phyloP scores from a whole-genome alignment of 1,139 yeast genomes.

The Yamadazyma atlantica region DNA sequence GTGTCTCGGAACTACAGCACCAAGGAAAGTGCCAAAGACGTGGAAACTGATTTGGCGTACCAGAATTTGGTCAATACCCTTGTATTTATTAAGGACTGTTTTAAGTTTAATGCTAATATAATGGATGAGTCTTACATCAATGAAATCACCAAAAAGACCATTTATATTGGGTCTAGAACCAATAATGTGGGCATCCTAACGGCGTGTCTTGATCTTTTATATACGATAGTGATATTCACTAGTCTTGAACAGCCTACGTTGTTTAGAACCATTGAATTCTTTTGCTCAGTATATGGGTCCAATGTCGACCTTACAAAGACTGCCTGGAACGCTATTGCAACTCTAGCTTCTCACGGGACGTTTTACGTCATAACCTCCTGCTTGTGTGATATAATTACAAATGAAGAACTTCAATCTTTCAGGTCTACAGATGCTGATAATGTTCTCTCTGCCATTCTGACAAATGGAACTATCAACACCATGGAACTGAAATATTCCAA shows the following conservation, averaged over 20 bases:
- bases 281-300: slow-evolving; percentile 42
- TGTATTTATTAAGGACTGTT: slow-evolving; percentile 40
- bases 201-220: slow-evolving; percentile 46
- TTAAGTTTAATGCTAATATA: slow-evolving; percentile 48
- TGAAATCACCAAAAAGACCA: slow-evolving; percentile 31
- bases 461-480: slow-evolving; percentile 12
- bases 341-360: slow-evolving; percentile 22
- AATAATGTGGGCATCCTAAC: slow-evolving; percentile 38
- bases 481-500: slow-evolving; percentile 9
- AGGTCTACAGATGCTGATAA: slow-evolving; percentile 12
- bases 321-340: slow-evolving; percentile 35
- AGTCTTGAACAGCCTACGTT: slow-evolving; percentile 43
- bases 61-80: slow-evolving; percentile 26
- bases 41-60: slow-evolving; percentile 13
- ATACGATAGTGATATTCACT: slow-evolving; percentile 48
- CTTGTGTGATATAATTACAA: slow-evolving; percentile 27
- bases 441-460: slow-evolving; percentile 10
- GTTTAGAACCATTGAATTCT: slow-evolving; percentile 39
- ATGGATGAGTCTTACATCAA: slow-evolving; percentile 42
- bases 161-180: slow-evolving; percentile 45
- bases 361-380: slow-evolving; percentile 19
- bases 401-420: slow-evolving; percentile 25
- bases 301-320: slow-evolving; percentile 34
- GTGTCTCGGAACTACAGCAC: slow-evolving; percentile 10
- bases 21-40: slow-evolving; percentile 5